Percentiles rank a stretch among this genome's conserved stretches.
Conservation (phyloP, 2,329 filamentous ascomycete species). For the Chalara sp. region DNA sequence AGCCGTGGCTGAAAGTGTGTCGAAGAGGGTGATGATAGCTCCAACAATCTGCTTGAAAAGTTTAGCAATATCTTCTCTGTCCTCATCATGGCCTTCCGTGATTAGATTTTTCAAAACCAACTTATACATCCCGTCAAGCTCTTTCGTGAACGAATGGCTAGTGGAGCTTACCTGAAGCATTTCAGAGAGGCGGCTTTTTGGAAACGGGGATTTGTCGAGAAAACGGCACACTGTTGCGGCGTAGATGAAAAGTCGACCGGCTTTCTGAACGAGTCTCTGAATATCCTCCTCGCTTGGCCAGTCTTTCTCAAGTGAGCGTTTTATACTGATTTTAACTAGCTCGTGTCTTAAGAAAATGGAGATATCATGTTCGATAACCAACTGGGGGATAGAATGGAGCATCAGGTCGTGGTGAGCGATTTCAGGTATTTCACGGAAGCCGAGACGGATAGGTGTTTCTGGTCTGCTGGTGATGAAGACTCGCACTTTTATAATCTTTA, state of each 20-base stretch:
- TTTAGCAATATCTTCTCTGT: no score
- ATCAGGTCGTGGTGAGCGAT: constrained; percentile 12
- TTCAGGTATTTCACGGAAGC: constrained; percentile 10
- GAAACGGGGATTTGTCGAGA: no score
- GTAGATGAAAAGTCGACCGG: constrained; percentile 21
- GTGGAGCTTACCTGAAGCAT: no score
- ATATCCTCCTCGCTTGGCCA: constrained; percentile 17
- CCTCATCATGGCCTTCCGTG: no score
- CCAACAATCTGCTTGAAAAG: no score
- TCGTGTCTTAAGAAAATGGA: not conserved
- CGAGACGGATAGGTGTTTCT: constrained; percentile 13
- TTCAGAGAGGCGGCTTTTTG: no score
- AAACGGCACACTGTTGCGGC: constrained; percentile 16
- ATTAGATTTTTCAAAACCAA: no score
- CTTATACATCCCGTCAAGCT: no score
- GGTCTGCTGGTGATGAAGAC: constrained; percentile 24
- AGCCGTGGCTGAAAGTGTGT: no score
- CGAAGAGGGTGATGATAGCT: no score
- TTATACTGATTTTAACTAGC: constrained; percentile 8
- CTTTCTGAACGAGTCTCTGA: constrained; percentile 11
- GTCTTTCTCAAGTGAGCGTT: constrained; percentile 2
- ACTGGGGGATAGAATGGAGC: constrained; percentile 11
- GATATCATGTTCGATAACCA: constrained; percentile 17
- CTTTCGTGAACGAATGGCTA: no score
- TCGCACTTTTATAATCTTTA: constrained; percentile 6